Evolutionary conservation across 768 basidiomycete genomes (phyloP), one percentile per base, ranked within the genome.

Genomic region (Cantharellus anzutake): DNA sequence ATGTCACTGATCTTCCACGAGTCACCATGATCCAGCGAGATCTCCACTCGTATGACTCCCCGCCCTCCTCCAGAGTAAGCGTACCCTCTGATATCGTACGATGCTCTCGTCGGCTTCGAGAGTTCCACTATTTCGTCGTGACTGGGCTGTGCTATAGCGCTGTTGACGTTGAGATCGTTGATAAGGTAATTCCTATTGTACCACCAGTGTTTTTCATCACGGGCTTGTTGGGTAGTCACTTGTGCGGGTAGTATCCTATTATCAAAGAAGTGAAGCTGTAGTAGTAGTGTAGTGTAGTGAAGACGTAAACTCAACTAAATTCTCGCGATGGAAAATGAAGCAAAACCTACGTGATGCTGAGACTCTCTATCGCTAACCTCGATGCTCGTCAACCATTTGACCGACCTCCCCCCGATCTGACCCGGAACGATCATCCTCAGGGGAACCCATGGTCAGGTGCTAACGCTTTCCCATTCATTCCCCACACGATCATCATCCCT

Each of bases 361-460:
- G 72, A 74, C 65, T 82, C 79, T 11, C 66, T 60, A 34, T 71
- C 69, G 7, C 74, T 75, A 29, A 81, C 63, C 64, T 80, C 77
- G 60, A 83, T 80, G 42, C 71, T 70, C 52, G 67, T 73, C 41
- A 83, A 68, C 82, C 82, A 83, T 70, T 83, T 72, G n/a, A 80
- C 78, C 37, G 74, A 75, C 37, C 78, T 70, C 2, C 80, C 81
- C 35, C 81, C 82, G 51, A 83, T 81, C 59, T 80, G 76, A 3
- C 78, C 78, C 0, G 82, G 81, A 0, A 83, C 72, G 61, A 83
- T 71, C 3, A 81, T 67, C 20, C 82, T 73, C n/a, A 83, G 0
- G 82, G 82, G 63, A 74, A 81, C 5, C 82, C 82, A 61, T 84
- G 82, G 63, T 83, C 81, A 3, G 80, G 80, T 52, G 75, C 74